Percentiles rank a stretch among this genome's conserved stretches.
Conservation (phyloP, 179 eudicot species). For the Corrigiola litoralis region DNA sequence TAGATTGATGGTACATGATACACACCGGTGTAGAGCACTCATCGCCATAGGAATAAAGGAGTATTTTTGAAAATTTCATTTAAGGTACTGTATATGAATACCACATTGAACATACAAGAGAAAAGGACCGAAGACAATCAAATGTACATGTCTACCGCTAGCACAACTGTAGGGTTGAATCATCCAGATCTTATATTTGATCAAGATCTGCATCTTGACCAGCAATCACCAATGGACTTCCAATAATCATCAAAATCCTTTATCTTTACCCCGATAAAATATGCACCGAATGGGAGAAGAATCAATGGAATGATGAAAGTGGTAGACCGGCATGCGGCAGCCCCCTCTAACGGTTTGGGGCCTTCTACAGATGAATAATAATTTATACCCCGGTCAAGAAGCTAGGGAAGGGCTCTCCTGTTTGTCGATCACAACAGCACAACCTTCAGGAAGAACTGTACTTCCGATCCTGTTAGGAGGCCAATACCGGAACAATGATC, state of each 20-base stretch:
- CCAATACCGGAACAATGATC: slow-evolving; percentile 88
- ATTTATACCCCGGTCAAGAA: not conserved
- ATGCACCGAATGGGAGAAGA: not conserved
- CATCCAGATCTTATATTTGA: too few relatives aligned
- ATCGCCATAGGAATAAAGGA: too few relatives aligned
- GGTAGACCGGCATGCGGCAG: not conserved
- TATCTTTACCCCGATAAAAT: not conserved
- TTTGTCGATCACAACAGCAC: slow-evolving; percentile 35
- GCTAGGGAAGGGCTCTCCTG: slow-evolving; percentile 29
- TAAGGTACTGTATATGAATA: too few relatives aligned
- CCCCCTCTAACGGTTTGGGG: too few relatives aligned
- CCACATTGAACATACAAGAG: too few relatives aligned
- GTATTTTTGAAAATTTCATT: too few relatives aligned
- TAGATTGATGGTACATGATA: too few relatives aligned
- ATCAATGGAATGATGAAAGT: not conserved
- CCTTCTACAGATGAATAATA: not conserved
- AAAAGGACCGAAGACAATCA: too few relatives aligned
- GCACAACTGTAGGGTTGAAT: too few relatives aligned
- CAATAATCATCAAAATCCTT: not conserved
- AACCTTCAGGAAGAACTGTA: slow-evolving; percentile 39
- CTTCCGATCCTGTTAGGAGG: slow-evolving; percentile 79
- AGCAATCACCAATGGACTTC: not conserved
- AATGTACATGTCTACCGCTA: too few relatives aligned
- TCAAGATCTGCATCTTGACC: not conserved
- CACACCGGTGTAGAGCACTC: too few relatives aligned